Base-by-base conservation (phyloP, 208 protist genomes). In the Hexamita inflata region DNA sequence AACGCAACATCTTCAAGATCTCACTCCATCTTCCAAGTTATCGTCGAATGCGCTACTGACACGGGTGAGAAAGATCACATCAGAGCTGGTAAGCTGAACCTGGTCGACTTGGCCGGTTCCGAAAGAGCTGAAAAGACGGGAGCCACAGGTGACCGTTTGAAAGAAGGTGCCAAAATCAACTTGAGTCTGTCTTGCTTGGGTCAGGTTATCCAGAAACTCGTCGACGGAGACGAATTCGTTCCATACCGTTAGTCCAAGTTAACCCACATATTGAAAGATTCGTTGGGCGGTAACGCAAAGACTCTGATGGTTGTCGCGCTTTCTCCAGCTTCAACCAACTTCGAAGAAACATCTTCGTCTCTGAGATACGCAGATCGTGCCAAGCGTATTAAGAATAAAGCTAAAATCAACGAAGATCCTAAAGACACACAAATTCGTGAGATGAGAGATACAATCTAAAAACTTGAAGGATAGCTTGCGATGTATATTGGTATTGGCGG, bases 231-330 rank as follows among this genome's bases (percentile, higher is more conserved):
- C 0, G 1, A 45, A n/a, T 75, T 80, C 30, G 77, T 83, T 58
- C 81, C 81, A 19, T 83, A 77, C 77, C 86, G 91, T 49, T 89
- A 94, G 77, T 90, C 88, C 35, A 92, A 92, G 78, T 82, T 94
- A 34, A 94, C 91, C 0, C 87, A 89, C 74, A 90, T 94, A 62
- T 81, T 94, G 58, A 74, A 86, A 53, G 84, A 86, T 58, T 86
- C 84, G n/a, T 58, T 86, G 0, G 84, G 84, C 59, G 83, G 83
- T 41, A 86, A 86, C 45, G 38, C 77, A 53, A 85, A 85, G 40
- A 87, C 84, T 15, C 34, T 73, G 11, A 73, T 87, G 32, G 81
- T 87, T 38, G 83, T 82, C 4, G 80, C 61, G 0, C 57, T 83
- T 29, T 59, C 57, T 13, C 84, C 84, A 45, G 82, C 77, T 65